A percentile compares a stretch with the other conserved stretches of the same genome.
Evolutionary conservation across 2,329 filamentous ascomycete species (phyloP).

Genomic region (Penicillium digitatum): DNA sequence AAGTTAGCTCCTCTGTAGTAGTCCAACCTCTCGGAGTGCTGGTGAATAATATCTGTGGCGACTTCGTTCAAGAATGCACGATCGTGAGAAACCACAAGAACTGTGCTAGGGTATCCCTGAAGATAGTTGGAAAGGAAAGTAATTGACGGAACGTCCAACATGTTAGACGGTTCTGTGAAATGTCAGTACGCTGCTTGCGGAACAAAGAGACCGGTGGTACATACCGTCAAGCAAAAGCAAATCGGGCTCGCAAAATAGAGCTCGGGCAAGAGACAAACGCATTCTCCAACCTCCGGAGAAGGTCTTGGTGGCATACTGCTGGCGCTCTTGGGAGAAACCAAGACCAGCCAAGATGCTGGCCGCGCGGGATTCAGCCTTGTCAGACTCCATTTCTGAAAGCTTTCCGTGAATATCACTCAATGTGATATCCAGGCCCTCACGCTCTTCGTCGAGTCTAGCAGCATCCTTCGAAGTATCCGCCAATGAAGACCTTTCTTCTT

Average conservation of each 20-base stretch:
- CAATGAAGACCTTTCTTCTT: slow-evolving; percentile 70
- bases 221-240: slow-evolving; percentile 78
- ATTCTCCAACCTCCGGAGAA: slow-evolving; percentile 99
- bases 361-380: slow-evolving; percentile 92
- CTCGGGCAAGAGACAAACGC: slow-evolving; percentile 89
- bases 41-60: slow-evolving; percentile 98
- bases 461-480: slow-evolving; percentile 92
- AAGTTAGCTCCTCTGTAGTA: slow-evolving; percentile 99
- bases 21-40: slow-evolving; percentile 93
- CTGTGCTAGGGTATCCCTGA: slow-evolving; percentile 86
- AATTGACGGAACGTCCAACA: slow-evolving; percentile 99
- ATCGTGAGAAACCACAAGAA: slow-evolving; percentile 97
- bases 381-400: slow-evolving; percentile 96
- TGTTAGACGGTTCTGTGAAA: slow-evolving; percentile 83
- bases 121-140: slow-evolving; percentile 96
- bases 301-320: slow-evolving; percentile 90
- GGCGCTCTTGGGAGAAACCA: slow-evolving; percentile 89
- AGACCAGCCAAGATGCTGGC: slow-evolving; percentile 95
- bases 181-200: slow-evolving; percentile 17
- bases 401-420: slow-evolving; percentile 88
- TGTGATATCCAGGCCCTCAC: slow-evolving; percentile 85
- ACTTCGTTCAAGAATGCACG: slow-evolving; percentile 98
- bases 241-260: slow-evolving; percentile 96
- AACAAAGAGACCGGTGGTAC: slow-evolving; percentile 3
- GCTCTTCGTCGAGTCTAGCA: slow-evolving; percentile 74